phyloP scores from a whole-genome alignment of 805 yeast species.

The Brettanomyces nanus region DNA sequence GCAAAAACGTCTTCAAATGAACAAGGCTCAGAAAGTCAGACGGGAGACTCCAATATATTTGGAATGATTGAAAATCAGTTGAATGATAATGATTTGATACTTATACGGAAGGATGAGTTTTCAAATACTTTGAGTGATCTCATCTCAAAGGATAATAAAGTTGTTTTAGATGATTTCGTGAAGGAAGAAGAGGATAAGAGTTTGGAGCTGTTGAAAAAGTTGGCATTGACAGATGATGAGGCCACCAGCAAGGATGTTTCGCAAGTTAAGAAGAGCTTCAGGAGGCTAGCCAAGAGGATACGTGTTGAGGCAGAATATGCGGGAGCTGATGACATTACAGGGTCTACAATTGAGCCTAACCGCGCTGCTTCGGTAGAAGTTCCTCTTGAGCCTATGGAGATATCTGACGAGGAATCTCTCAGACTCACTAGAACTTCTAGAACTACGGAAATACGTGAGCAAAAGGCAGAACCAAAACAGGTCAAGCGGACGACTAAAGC shows the following conservation, averaged over 20 bases:
- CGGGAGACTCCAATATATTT: conserved; percentile 21
- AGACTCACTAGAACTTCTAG: too few species aligned
- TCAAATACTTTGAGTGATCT: conserved; percentile 62
- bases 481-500: too few species aligned
- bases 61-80: conserved; percentile 58
- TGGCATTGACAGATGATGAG: conserved; percentile 31
- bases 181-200: conserved; percentile 47
- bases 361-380: too few species aligned
- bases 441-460: too few species aligned
- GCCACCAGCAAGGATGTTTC: conserved; percentile 11
- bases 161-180: conserved; percentile 56
- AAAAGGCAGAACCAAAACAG: too few species aligned
- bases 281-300: conserved; percentile 21
- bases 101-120: conserved; percentile 71
- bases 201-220: conserved; percentile 38
- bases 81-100: conserved; percentile 51
- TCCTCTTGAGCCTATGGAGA: too few species aligned
- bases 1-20: conserved; percentile 27
- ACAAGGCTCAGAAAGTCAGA: conserved; percentile 16
- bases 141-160: conserved; percentile 78
- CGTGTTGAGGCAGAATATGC: conserved; percentile 14
- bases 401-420: too few species aligned
- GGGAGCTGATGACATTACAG: too few species aligned
- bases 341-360: too few species aligned
- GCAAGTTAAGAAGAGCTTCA: conserved; percentile 21